These are phyloP conservation scores for Backusella circina DNA, from an alignment of 192 early-diverging fungal genomes.

Conservation along the genomic window DNA sequence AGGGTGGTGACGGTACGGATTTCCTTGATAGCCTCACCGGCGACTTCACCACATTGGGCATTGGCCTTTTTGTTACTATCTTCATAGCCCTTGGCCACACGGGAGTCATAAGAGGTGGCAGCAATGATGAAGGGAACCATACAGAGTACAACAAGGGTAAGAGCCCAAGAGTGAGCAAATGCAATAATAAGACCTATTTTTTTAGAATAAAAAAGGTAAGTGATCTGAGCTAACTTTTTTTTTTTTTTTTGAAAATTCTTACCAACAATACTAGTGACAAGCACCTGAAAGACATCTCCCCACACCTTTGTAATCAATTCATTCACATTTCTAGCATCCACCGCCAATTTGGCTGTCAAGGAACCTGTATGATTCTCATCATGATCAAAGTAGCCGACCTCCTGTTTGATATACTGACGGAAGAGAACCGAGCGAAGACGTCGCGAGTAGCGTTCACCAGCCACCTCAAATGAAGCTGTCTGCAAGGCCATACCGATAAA, in stretches of 20 bases:
- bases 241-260: too few species aligned
- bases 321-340: conserved; percentile 59
- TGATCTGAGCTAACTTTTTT: too few species aligned
- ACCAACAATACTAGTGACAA: conserved; percentile 25
- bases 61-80: conserved; percentile 65
- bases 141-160: conserved; percentile 71
- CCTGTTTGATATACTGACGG: conserved; percentile 71
- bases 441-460: conserved; percentile 18
- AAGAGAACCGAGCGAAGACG: conserved; percentile 45
- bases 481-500: conserved; percentile 6
- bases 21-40: conserved; percentile 75
- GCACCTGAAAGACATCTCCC: conserved; percentile 29
- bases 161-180: conserved; percentile 70
- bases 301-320: conserved; percentile 54
- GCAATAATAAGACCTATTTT: conserved; percentile 47
- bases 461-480: conserved; percentile 13
- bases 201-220: background rate
- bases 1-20: conserved; percentile 82
- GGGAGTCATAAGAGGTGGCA: conserved; percentile 46
- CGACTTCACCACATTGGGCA: conserved; percentile 73
- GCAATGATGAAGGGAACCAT: conserved; percentile 52
- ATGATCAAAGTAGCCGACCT: conserved; percentile 83
- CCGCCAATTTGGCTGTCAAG: conserved; percentile 72
- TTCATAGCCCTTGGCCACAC: conserved; percentile 48
- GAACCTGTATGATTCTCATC: conserved; percentile 71